Evolutionary conservation across 1,284 basidiomycete species (phyloP).

Genomic region (Ustilago trichophora): DNA sequence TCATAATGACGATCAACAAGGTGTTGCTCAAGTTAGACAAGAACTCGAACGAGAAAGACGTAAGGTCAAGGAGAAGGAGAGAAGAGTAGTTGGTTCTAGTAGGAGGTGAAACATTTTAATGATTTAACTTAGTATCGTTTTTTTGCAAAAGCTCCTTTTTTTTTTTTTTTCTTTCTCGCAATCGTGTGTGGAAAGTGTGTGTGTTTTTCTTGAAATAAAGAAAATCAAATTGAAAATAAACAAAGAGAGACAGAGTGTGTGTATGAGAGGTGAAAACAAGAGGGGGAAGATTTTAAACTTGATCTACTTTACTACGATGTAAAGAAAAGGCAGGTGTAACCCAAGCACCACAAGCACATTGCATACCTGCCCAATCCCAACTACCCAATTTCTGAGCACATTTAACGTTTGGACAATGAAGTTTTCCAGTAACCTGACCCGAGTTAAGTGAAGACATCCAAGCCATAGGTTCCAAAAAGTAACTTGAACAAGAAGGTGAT

Average conservation of each 20-base stretch:
- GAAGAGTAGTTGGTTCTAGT: no score
- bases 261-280: no score
- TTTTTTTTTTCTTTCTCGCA: no score
- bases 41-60: constrained; percentile 17
- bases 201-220: no score
- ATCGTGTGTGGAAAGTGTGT: no score
- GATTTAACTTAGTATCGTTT: no score
- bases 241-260: no score
- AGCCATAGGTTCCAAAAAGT: constrained; percentile 95
- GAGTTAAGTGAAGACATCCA: constrained; percentile 89
- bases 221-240: no score
- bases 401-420: constrained; percentile 87
- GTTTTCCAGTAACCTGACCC: constrained; percentile 84
- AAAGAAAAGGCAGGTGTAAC: constrained; percentile 82
- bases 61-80: constrained; percentile 7
- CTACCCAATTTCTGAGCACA: constrained; percentile 91
- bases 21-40: constrained; percentile 14
- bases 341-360: constrained; percentile 77
- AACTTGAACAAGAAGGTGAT: constrained; percentile 82
- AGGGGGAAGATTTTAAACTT: constrained; percentile 69
- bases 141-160: no score
- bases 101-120: no score
- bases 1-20: constrained; percentile 2
- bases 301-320: constrained; percentile 87
- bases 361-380: constrained; percentile 95